Evolutionary conservation across 2,329 filamentous ascomycete genomes (phyloP).

Genomic region (Thielaviopsis ethacetica): DNA sequence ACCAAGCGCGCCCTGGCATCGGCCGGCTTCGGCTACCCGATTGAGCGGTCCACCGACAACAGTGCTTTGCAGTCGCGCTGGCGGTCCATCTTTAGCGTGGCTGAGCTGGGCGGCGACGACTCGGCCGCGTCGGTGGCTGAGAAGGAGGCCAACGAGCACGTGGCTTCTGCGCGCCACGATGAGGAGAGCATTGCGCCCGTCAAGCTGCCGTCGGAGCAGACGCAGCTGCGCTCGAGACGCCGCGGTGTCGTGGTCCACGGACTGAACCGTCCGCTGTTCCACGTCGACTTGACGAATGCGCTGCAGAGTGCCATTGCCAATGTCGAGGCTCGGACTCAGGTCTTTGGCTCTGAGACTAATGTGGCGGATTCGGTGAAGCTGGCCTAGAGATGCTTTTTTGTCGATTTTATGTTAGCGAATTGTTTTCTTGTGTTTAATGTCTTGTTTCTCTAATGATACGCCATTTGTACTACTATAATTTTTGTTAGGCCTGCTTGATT

Average conservation of each 20-base stretch:
- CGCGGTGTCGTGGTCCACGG: constrained; percentile 58
- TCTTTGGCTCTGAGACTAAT: constrained; percentile 3
- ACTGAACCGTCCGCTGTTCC: constrained; percentile 83
- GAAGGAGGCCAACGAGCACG: constrained; percentile 38
- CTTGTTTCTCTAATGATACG: background rate
- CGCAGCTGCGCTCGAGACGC: constrained; percentile 20
- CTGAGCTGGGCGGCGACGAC: constrained; percentile 59
- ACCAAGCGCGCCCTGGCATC: constrained; percentile 77
- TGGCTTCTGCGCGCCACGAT: background rate
- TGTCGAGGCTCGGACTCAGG: constrained; percentile 38
- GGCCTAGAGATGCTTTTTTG: background rate
- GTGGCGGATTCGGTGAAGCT: constrained; percentile 1
- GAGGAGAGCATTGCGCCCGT: constrained; percentile 3
- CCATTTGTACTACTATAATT: background rate
- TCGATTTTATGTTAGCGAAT: too few species aligned
- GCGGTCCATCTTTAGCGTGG: constrained; percentile 92
- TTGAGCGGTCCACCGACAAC: constrained; percentile 24
- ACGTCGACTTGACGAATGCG: constrained; percentile 79
- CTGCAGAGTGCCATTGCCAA: constrained; percentile 77
- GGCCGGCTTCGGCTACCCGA: constrained; percentile 77
- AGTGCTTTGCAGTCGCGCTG: constrained; percentile 48
- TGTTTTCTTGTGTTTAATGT: background rate
- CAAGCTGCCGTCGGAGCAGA: background rate
- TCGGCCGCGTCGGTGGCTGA: constrained; percentile 57
- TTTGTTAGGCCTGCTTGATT: too few species aligned